A percentile compares a stretch with the other conserved stretches of the same genome.
Evolutionary conservation across 83 land plant species (phyloP).

Genomic region (Picea abies): DNA sequence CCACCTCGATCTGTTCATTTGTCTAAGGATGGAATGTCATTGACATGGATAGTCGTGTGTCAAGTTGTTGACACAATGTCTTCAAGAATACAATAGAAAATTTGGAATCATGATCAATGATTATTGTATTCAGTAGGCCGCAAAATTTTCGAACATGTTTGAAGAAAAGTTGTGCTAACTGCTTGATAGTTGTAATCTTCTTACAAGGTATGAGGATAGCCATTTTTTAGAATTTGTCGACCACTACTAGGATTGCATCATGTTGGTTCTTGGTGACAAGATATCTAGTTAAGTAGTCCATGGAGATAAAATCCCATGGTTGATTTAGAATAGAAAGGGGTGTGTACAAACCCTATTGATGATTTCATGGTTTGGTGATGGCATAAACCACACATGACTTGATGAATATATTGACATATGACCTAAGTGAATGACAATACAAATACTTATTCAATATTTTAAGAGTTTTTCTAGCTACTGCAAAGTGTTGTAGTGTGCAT

Average conservation of each 20-base stretch:
- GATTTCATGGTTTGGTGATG: neutral
- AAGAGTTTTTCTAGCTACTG: too few relatives aligned
- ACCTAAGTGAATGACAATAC: too few relatives aligned
- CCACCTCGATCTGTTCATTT: neutral
- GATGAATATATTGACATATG: too few relatives aligned
- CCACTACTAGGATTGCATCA: too few relatives aligned
- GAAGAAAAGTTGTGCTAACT: neutral
- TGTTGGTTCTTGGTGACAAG: too few relatives aligned
- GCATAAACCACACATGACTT: neutral
- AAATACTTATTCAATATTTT: too few relatives aligned
- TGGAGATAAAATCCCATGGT: neutral
- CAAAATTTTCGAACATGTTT: neutral
- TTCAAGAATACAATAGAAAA: too few relatives aligned
- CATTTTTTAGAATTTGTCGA: too few relatives aligned
- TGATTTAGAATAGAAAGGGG: neutral
- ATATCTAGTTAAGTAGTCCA: neutral
- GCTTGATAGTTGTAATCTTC: too few relatives aligned
- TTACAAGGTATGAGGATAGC: too few relatives aligned
- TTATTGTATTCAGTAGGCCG: neutral
- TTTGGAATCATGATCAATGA: neutral
- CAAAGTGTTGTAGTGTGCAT: too few relatives aligned
- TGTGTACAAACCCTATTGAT: neutral
- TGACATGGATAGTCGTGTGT: neutral
- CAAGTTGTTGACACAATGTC: too few relatives aligned
- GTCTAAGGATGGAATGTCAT: neutral